These are phyloP conservation scores for Boletus rex-veris DNA, from an alignment of 768 basidiomycete species.

Conservation along the genomic window DNA sequence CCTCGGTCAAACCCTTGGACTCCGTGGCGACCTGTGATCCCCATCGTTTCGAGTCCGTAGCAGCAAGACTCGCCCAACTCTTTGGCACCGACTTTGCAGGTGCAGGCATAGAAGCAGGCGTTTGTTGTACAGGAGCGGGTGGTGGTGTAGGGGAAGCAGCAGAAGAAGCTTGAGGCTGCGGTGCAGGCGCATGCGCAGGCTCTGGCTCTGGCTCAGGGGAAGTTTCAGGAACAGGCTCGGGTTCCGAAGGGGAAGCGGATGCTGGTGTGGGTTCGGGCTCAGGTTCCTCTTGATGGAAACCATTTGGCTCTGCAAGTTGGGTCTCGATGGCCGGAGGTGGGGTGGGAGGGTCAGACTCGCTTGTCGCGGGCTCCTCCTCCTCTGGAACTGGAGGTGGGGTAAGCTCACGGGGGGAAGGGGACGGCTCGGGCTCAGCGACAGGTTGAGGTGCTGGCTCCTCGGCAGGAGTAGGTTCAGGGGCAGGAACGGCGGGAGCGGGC, in stretches of 20 bases:
- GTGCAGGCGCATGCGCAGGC: conserved; percentile 25
- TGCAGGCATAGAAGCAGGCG: conserved; percentile 28
- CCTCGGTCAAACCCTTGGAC: conserved; percentile 72
- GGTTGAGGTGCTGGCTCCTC: conserved; percentile 33
- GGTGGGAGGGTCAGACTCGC: conserved; percentile 30
- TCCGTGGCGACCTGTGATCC: conserved; percentile 77
- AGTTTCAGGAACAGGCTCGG: conserved; percentile 26
- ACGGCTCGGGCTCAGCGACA: conserved; percentile 25
- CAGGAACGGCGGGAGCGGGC: conserved; percentile 31
- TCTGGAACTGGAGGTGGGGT: conserved; percentile 28
- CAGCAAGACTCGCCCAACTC: conserved; percentile 92
- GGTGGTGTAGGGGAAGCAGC: conserved; percentile 30
- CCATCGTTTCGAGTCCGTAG: conserved; percentile 80
- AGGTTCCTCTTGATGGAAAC: conserved; percentile 34
- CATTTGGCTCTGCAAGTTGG: conserved; percentile 41
- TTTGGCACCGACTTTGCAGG: conserved; percentile 55
- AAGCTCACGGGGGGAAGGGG: conserved; percentile 32
- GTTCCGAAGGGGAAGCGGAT: conserved; percentile 22
- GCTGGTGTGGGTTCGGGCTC: conserved; percentile 29
- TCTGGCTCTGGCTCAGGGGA: conserved; percentile 13
- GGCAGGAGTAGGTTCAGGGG: conserved; percentile 36
- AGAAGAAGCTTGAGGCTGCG: conserved; percentile 7
- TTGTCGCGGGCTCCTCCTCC: conserved; percentile 40
- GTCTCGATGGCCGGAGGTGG: conserved; percentile 39
- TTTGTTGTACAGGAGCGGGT: conserved; percentile 26